Percentiles rank a stretch among this genome's conserved stretches.
phyloP scores from a whole-genome alignment of 2,329 filamentous ascomycete species.

The Calycina marina region DNA sequence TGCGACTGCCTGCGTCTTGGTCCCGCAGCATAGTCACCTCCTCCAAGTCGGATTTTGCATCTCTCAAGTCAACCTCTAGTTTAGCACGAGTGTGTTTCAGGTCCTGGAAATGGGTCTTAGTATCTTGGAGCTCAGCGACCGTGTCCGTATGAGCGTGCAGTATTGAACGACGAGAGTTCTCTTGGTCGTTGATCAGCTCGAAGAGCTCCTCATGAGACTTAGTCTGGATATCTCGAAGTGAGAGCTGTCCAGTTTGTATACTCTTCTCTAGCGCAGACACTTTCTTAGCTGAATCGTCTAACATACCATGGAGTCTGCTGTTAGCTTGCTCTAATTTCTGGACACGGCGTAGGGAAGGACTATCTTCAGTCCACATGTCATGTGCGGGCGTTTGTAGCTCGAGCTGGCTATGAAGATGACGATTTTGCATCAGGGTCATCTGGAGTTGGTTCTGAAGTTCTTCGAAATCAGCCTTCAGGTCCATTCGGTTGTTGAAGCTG shows the following conservation, averaged over 20 bases:
- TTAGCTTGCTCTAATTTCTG: conserved; percentile 90
- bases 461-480: conserved; percentile 79
- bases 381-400: conserved; percentile 50
- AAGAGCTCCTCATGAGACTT: conserved; percentile 91
- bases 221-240: conserved; percentile 78
- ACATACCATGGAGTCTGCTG: conserved; percentile 78
- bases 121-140: conserved; percentile 70
- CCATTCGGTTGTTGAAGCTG: conserved; percentile 77
- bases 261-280: conserved; percentile 79
- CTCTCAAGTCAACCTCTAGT: conserved; percentile 75
- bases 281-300: conserved; percentile 88
- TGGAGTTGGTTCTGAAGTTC: conserved; percentile 90
- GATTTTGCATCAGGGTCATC: conserved; percentile 87
- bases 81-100: conserved; percentile 67
- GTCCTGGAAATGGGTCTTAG: conserved; percentile 76
- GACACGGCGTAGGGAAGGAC: conserved; percentile 64
- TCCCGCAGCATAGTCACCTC: conserved; percentile 68
- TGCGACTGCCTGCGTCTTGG: conserved; percentile 76
- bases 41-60: conserved; percentile 68
- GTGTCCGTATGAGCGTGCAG: conserved; percentile 76
- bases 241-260: conserved; percentile 74
- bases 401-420: conserved; percentile 77
- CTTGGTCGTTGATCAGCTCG: conserved; percentile 83
- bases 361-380: conserved; percentile 55
- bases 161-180: conserved; percentile 70